Conservation (phyloP, 2,329 filamentous ascomycete species). For the Aspergillus ochraceus region DNA sequence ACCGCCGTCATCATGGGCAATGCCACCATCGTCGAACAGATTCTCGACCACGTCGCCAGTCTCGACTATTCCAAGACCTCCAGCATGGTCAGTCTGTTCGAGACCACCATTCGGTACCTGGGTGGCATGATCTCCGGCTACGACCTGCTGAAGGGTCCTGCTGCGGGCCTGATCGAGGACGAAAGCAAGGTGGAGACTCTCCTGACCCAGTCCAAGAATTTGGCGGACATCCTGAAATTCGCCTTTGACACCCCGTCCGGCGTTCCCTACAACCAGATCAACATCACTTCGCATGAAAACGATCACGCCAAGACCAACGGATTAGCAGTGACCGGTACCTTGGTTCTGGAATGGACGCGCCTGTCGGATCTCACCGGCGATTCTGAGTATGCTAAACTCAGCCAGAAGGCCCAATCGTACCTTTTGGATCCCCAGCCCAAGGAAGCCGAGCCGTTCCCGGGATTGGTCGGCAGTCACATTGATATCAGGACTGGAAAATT, state of each 20-base stretch:
- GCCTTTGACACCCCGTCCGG: conserved; percentile 77
- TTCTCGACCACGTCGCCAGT: conserved; percentile 67
- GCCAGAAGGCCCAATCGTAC: conserved; percentile 67
- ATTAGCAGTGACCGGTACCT: conserved; percentile 72
- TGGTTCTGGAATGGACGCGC: conserved; percentile 82
- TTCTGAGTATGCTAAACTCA: conserved; percentile 63
- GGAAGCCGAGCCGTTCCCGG: conserved; percentile 70
- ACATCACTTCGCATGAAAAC: conserved; percentile 55
- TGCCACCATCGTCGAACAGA: conserved; percentile 64
- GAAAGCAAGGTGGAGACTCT: conserved; percentile 56
- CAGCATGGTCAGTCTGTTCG: conserved; percentile 72
- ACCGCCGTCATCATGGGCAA: conserved; percentile 78
- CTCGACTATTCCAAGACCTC: conserved; percentile 69
- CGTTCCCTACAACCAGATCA: conserved; percentile 69
- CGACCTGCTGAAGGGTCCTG: conserved; percentile 67
- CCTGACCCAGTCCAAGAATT: conserved; percentile 64
- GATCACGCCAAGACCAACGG: conserved; percentile 62
- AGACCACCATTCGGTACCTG: conserved; percentile 87
- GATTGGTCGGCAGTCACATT: conserved; percentile 69
- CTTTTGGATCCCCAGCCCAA: conserved; percentile 66
- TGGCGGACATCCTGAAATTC: conserved; percentile 73
- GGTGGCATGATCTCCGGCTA: conserved; percentile 74
- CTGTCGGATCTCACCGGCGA: conserved; percentile 74
- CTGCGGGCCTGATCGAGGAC: conserved; percentile 52
- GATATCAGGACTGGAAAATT: conserved; percentile 67